Evolutionary conservation across 2,329 filamentous ascomycete genomes (phyloP), one percentile per base, ranked within the genome.

Genomic region (Sporothrix pseudoabietina): DNA sequence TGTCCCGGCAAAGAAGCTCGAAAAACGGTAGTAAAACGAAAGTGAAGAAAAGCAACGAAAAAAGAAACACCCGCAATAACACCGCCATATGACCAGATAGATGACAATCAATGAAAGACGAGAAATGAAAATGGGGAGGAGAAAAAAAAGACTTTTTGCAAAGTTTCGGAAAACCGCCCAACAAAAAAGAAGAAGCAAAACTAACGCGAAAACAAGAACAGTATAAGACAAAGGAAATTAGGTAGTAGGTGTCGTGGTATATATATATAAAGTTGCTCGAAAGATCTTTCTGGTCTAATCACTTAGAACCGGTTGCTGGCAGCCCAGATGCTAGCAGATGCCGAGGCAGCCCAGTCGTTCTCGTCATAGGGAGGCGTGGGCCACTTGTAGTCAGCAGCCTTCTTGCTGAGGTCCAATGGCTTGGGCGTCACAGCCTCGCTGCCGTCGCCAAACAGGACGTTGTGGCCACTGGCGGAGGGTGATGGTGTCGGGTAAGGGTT

Each of bases 321-420:
- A 71, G 91, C 91, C 85, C 92, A 92, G 77, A 94, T 94, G 82
- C 92, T 94, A 6, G 93, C 92, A 12, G 94, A 89, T 41, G 93
- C 92, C 57, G 92, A 91, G 9, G 92, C 90, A 22, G 92, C 94
- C 95, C 94, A 98, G 80, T 97, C 94, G 76, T 91, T 90, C 78
- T 97, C 94, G 79, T 97, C 94, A 77, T 98, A 97, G 3, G 96
- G 95, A 30, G 96, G 96, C 19, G 96, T 98, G 3, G 94, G 95
- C 92, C 94, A 98, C 83, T 97, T 96, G 78, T 88, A 85, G 75
- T 84, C 83, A 14, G 82, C 80, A 0, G 83, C 78, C 84, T 88
- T 87, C 79, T 89, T 89, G 78, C 86, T 85, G 72, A 93, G 89
- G 77, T 92, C 87, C 76, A 94, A 82, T 12, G 93, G 92, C 81